Base-by-base conservation (phyloP, 2,329 filamentous ascomycete genomes). In the Thielaviopsis punctulata region DNA sequence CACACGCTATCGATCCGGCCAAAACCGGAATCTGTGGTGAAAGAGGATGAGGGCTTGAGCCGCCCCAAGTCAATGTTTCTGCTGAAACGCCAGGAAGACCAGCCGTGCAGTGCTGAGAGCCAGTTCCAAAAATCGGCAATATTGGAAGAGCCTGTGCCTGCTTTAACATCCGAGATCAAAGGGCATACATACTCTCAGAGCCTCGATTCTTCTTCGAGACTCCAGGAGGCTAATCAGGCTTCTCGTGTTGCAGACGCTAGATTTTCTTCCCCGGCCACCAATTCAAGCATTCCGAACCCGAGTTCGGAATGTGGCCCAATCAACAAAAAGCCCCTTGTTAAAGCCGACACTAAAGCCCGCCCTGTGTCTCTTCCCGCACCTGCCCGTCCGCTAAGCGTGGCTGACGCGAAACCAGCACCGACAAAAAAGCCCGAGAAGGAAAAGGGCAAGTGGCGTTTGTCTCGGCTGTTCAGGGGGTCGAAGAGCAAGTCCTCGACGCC, bases 371-470 rank as follows among this genome's bases (percentile, higher is more conserved):
- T 49, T 30, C 41, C 52, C 2, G 41, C 21, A 5, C 41, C n/a
- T 13, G 10, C 27, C 4, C 51, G 13, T 18, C 13, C 22, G 15
- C 12, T 43, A 4, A 24, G 9, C 4, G 9, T 39, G 18, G 15
- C 49, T 21, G 36, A 33, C 22, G 21, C 22, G 13, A n/a, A 19
- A 3, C 41, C 47, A 15, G 30, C 18, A 36, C 25, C 25, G 4
- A 9, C 36, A 19, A 12, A 5, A 24, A 39, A 24, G 4, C 21
- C 30, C n/a, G 21, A 9, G 12, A 53, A 53, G 21, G 46, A 50
- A 25, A 53, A 53, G 10, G 21, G 46, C 13, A 33, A 47, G 25
- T 53, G 52, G 52, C 27, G 30, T n/a, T 7, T 53, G 13, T 39
- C 52, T 5, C 49, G 48, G 22, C 18, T 53, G 4, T 50, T 50